Evolutionary conservation across 495 filamentous ascomycete species (phyloP).

Genomic region (Lichina pygmaea): DNA sequence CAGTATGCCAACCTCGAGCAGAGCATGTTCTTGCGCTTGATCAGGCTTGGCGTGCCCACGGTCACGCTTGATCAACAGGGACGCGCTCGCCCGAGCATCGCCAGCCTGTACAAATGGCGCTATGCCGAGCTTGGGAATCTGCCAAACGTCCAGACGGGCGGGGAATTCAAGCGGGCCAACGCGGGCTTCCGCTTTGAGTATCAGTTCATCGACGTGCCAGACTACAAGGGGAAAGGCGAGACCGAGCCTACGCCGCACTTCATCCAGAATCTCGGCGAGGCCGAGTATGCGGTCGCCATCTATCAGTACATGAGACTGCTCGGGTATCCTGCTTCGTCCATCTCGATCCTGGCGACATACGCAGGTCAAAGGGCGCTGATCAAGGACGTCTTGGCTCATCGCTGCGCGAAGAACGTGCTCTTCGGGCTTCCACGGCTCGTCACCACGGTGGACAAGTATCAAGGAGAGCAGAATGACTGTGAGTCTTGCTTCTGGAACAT

Average conservation of each 20-base stretch:
- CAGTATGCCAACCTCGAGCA: conserved; percentile 93
- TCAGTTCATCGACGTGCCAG: conserved; percentile 87
- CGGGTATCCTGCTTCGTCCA: conserved; percentile 77
- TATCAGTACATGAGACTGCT: conserved; percentile 96
- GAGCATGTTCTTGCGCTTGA: conserved; percentile 72
- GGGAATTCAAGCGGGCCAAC: conserved; percentile 63
- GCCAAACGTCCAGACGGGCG: conserved; percentile 33
- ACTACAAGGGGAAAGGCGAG: conserved; percentile 82
- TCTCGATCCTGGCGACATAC: conserved; percentile 80
- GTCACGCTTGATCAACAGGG: conserved; percentile 85
- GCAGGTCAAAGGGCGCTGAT: conserved; percentile 86
- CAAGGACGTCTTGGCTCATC: conserved; percentile 61
- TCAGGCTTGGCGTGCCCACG: conserved; percentile 69
- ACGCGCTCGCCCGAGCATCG: conserved; percentile 61
- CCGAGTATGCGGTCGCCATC: conserved; percentile 85
- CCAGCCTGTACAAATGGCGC: conserved; percentile 79
- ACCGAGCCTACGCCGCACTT: conserved; percentile 84
- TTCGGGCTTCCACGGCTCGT: conserved; percentile 84
- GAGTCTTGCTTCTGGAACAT: conserved; percentile 13
- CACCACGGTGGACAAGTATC: conserved; percentile 91
- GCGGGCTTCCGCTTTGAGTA: conserved; percentile 82
- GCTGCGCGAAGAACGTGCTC: conserved; percentile 55
- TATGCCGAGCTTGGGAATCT: conserved; percentile 63
- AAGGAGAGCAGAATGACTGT: conserved; percentile 99
- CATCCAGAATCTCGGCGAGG: conserved; percentile 89